Conservation (phyloP, 176 grass and related monocot genomes). For the Zizania latifolia region DNA sequence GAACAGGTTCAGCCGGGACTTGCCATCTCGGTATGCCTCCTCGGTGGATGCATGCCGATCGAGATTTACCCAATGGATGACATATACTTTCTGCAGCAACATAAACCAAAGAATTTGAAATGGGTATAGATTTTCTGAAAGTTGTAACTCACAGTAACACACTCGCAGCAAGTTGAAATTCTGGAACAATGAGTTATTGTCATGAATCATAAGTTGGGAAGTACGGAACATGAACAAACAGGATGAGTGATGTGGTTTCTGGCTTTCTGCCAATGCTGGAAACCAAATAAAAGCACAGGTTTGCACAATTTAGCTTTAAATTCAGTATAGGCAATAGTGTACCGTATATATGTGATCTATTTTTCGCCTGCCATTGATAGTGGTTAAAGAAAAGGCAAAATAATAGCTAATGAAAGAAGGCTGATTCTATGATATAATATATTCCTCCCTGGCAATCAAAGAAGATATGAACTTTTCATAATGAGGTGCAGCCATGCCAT, state of each 20-base stretch:
- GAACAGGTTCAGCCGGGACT: conserved; percentile 40
- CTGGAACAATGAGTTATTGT: neutral
- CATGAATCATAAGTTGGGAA: neutral
- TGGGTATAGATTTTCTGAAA: neutral
- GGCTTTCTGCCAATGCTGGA: neutral
- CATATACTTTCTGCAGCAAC: conserved; percentile 67
- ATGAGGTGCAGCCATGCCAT: neutral
- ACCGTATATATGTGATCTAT: neutral
- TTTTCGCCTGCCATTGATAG: neutral
- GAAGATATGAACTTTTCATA: neutral
- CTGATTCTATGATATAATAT: neutral
- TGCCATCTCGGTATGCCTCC: conserved; percentile 68
- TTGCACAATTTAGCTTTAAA: neutral
- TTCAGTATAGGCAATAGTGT: neutral
- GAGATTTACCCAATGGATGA: conserved; percentile 77
- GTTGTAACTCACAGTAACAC: neutral
- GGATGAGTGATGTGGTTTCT: neutral
- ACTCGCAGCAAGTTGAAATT: conserved; percentile 8
- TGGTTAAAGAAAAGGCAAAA: neutral
- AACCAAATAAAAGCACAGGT: neutral
- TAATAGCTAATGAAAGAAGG: neutral
- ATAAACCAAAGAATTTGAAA: conserved; percentile 17
- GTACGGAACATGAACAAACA: conserved; percentile 2
- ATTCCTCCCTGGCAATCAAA: neutral
- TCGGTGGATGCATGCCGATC: conserved; percentile 59